Percentiles rank a stretch among this genome's conserved stretches.
Conservation (phyloP, 139 green algal genomes). For the Picochlorum sp. region DNA sequence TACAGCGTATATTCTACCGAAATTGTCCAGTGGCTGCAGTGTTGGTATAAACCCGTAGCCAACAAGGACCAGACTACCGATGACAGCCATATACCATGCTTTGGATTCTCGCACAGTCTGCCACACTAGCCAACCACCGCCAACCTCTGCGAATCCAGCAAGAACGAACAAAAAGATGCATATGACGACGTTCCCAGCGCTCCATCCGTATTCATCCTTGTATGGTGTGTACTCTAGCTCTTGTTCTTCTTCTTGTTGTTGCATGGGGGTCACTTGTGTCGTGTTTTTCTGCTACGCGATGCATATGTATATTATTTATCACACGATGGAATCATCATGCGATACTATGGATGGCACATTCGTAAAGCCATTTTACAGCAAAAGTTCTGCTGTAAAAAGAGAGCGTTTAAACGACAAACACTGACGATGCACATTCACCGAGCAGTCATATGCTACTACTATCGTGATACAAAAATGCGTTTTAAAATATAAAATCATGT, state of each 20-base stretch:
- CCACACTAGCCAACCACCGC: slow-evolving; percentile 82
- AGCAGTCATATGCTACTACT: too few relatives aligned
- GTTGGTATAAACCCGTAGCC: slow-evolving; percentile 74
- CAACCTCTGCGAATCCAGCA: slow-evolving; percentile 68
- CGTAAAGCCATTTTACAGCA: too few relatives aligned
- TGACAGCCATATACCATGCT: slow-evolving; percentile 19
- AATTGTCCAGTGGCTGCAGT: slow-evolving; percentile 58
- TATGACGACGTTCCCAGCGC: slow-evolving; percentile 12
- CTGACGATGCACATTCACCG: too few relatives aligned
- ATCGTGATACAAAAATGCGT: too few relatives aligned
- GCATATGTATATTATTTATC: too few relatives aligned
- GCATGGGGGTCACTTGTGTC: too few relatives aligned
- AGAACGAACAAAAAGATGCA: slow-evolving; percentile 45
- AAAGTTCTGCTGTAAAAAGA: too few relatives aligned
- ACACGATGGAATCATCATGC: too few relatives aligned
- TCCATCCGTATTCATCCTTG: slow-evolving; percentile 22
- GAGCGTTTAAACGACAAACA: too few relatives aligned
- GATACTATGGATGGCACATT: too few relatives aligned
- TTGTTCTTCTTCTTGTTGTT: not conserved
- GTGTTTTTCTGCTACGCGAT: too few relatives aligned
- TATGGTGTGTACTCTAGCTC: not conserved
- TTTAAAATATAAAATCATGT: too few relatives aligned
- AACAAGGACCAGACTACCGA: slow-evolving; percentile 45
- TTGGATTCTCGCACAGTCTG: slow-evolving; percentile 49
- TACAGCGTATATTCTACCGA: slow-evolving; percentile 60